Conservation (phyloP, 2,329 filamentous ascomycete genomes). For the Colletotrichum neosansevieriae region DNA sequence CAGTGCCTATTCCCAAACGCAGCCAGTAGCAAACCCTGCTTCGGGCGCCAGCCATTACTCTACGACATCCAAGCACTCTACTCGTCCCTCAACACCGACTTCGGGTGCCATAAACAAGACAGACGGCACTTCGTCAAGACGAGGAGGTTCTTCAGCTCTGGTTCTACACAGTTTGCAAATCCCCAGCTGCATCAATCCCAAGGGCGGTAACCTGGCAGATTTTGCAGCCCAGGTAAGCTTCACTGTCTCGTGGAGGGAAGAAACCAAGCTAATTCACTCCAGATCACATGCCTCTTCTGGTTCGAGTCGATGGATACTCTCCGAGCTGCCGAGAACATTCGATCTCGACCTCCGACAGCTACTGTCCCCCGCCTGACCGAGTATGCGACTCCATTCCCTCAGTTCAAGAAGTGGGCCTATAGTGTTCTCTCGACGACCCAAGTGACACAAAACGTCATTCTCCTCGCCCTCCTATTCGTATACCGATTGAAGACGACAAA, state of each 20-base stretch:
- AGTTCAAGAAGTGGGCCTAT: conserved; percentile 94
- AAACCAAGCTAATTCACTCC: conserved; percentile 35
- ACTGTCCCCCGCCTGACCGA: conserved; percentile 68
- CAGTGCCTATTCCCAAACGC: conserved; percentile 40
- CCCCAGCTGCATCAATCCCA: conserved; percentile 79
- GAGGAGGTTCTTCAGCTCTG: conserved; percentile 59
- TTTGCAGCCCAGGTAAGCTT: conserved; percentile 80
- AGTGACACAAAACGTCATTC: conserved; percentile 94
- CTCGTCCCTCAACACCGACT: conserved; percentile 54
- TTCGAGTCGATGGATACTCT: conserved; percentile 90
- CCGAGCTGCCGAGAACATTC: conserved; percentile 76
- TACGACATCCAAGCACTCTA: conserved; percentile 50
- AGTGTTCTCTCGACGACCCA: conserved; percentile 93
- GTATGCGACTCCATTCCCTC: conserved; percentile 80
- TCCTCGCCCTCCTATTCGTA: conserved; percentile 91
- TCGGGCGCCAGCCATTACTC: conserved; percentile 40
- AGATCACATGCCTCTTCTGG: conserved; percentile 98
- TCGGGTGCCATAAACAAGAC: conserved; percentile 47
- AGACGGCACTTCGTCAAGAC: conserved; percentile 50
- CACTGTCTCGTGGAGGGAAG: background rate
- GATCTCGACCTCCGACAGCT: conserved; percentile 53
- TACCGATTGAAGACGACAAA: conserved; percentile 93
- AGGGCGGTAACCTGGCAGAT: conserved; percentile 81
- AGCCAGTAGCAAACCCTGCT: conserved; percentile 31
- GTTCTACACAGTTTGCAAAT: conserved; percentile 75